phyloP scores from a whole-genome alignment of 2,329 filamentous ascomycete genomes.

The Calonectria hongkongensis region DNA sequence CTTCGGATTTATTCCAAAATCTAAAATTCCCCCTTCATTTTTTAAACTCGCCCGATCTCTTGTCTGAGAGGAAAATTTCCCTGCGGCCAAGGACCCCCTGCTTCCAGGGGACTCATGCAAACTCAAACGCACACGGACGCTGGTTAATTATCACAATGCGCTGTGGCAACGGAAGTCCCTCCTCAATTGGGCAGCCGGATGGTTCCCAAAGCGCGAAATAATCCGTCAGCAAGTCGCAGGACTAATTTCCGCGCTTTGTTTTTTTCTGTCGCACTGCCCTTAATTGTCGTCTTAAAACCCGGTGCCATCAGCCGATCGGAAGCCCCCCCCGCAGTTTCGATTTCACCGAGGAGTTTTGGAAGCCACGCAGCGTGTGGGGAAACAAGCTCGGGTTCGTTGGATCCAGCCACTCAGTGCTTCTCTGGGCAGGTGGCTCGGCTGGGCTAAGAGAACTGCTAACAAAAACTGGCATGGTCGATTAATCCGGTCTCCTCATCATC shows the following conservation, averaged over 20 bases:
- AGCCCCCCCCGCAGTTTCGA: constrained; percentile 15
- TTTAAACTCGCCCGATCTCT: constrained; percentile 16
- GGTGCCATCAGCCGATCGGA: constrained; percentile 18
- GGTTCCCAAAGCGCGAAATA: not conserved
- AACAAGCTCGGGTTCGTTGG: not conserved
- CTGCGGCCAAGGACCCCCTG: constrained; percentile 4
- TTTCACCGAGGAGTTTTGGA: constrained; percentile 24
- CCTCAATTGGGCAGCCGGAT: constrained; percentile 1
- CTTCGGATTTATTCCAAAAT: not conserved
- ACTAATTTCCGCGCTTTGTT: constrained; percentile 2
- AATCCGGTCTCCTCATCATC: not conserved
- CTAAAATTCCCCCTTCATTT: not conserved
- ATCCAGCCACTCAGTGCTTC: constrained; percentile 8
- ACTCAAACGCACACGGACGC: constrained; percentile 20
- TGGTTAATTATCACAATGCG: not conserved
- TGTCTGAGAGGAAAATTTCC: constrained; percentile 2
- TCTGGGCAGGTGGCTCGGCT: constrained; percentile 1
- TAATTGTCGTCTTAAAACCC: not conserved
- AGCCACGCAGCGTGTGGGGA: constrained; percentile 4
- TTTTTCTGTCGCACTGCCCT: not conserved
- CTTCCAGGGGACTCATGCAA: not conserved
- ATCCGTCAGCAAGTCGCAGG: not conserved
- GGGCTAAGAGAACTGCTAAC: not conserved
- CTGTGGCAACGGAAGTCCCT: not conserved
- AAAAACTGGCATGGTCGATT: not conserved